Evolutionary conservation across 2,329 filamentous ascomycete species (phyloP).

Genomic region (Corinectria fuckeliana): DNA sequence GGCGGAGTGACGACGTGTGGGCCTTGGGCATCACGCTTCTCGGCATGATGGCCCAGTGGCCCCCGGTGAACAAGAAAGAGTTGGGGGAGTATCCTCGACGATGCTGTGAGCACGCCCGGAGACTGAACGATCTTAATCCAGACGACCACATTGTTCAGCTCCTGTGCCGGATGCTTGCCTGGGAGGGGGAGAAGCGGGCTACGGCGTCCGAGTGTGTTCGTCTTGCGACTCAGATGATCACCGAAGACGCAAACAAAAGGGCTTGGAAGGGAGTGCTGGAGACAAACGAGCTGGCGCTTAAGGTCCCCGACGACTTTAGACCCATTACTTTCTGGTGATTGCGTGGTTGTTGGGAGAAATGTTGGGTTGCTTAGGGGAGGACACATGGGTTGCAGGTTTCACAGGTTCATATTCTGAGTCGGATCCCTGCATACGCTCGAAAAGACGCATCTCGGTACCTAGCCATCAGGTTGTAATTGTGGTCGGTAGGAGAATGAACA

Average conservation of each 20-base stretch:
- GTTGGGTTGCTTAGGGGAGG: background rate
- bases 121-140: conserved; percentile 35
- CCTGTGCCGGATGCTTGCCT: conserved; percentile 30
- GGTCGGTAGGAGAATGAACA: background rate
- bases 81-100: conserved; percentile 31
- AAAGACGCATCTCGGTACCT: background rate
- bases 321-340: conserved; percentile 41
- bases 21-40: conserved; percentile 42
- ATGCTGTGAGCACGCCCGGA: conserved; percentile 34
- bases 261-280: background rate
- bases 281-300: conserved; percentile 24
- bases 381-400: too few relatives aligned
- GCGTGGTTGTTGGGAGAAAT: background rate
- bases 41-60: conserved; percentile 41
- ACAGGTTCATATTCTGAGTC: too few relatives aligned
- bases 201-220: conserved; percentile 30
- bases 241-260: background rate
- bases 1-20: conserved; percentile 44
- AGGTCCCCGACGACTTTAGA: conserved; percentile 33
- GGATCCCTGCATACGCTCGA: background rate
- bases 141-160: conserved; percentile 32
- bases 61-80: conserved; percentile 25
- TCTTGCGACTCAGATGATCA: conserved; percentile 14
- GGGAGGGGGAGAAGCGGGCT: conserved; percentile 26
- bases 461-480: background rate